Percentiles rank a stretch among this genome's conserved stretches.
These are phyloP conservation scores for Solidago caesia DNA, from an alignment of 129 eudicot species.

Conservation along the genomic window DNA sequence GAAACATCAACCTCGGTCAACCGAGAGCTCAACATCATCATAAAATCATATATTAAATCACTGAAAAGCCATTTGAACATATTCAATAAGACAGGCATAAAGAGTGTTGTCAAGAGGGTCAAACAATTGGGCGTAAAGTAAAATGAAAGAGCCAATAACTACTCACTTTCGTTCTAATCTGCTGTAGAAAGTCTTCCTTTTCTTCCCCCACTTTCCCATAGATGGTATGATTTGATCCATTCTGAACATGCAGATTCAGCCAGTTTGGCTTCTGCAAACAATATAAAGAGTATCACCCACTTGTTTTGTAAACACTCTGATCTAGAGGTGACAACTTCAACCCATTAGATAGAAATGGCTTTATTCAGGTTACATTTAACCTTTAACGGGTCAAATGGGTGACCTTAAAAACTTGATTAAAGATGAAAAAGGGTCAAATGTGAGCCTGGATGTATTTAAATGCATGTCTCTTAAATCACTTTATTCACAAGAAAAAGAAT, in stretches of 20 bases:
- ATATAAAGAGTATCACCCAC: slow-evolving; percentile 14
- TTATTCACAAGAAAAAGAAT: no score
- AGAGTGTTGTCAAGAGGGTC: neutral
- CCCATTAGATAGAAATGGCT: neutral
- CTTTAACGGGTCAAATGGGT: no score
- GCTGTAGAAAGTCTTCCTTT: slow-evolving; percentile 80
- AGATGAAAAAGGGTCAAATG: no score
- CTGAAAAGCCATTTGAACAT: slow-evolving; percentile 38
- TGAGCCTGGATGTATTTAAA: no score
- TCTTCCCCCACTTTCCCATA: slow-evolving; percentile 43
- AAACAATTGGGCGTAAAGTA: neutral
- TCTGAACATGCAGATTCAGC: slow-evolving; percentile 40
- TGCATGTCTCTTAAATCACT: no score
- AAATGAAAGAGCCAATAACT: neutral
- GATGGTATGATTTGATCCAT: slow-evolving; percentile 24
- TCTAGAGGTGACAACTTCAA: neutral
- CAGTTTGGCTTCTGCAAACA: slow-evolving; percentile 39
- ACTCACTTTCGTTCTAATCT: slow-evolving; percentile 91
- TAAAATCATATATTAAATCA: slow-evolving; percentile 84
- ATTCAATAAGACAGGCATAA: neutral
- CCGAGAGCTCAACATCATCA: slow-evolving; percentile 72
- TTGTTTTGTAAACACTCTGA: neutral
- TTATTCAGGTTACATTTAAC: no score
- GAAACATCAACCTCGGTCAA: slow-evolving; percentile 95
- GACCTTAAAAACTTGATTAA: no score